phyloP scores from a whole-genome alignment of 2,329 filamentous ascomycete species.

The Pleurostoma richardsiae region DNA sequence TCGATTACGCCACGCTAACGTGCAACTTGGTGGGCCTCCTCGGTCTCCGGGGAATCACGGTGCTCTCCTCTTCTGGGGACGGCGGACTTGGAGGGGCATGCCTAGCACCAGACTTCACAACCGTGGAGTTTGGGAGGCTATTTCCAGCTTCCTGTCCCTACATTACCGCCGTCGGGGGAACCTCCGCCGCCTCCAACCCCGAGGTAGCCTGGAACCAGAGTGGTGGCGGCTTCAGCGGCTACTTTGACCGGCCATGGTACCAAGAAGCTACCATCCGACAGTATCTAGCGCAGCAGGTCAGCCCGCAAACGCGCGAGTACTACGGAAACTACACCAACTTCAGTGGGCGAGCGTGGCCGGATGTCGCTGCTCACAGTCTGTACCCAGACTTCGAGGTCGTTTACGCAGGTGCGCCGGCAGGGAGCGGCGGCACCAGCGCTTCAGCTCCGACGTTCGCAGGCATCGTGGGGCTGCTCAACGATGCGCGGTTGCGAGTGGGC shows the following conservation, averaged over 20 bases:
- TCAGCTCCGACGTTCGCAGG: slow-evolving; percentile 46
- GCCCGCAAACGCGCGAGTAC: slow-evolving; percentile 31
- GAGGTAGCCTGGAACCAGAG: slow-evolving; percentile 50
- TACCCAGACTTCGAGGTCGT: slow-evolving; percentile 9
- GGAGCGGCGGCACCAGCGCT: slow-evolving; percentile 24
- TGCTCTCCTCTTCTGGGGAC: slow-evolving; percentile 64
- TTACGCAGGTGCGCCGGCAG: neutral
- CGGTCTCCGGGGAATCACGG: slow-evolving; percentile 59
- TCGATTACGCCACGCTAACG: slow-evolving; percentile 45
- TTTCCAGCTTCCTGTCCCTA: slow-evolving; percentile 45
- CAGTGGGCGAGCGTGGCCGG: slow-evolving; percentile 7
- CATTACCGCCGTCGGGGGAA: slow-evolving; percentile 58
- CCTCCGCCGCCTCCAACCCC: slow-evolving; percentile 36
- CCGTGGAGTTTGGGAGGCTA: slow-evolving; percentile 35
- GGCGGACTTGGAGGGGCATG: slow-evolving; percentile 24
- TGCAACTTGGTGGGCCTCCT: slow-evolving; percentile 59
- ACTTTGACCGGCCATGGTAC: slow-evolving; percentile 36
- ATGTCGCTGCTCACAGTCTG: slow-evolving; percentile 31
- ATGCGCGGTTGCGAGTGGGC: slow-evolving; percentile 37
- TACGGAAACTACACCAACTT: slow-evolving; percentile 43
- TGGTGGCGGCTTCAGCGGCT: slow-evolving; percentile 44
- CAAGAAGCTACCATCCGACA: slow-evolving; percentile 38
- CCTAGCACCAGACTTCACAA: slow-evolving; percentile 15
- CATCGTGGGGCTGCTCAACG: slow-evolving; percentile 49
- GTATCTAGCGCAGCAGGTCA: slow-evolving; percentile 28